These are phyloP conservation scores for Amanita exitialis DNA, from an alignment of 768 basidiomycete species.

Conservation along the genomic window DNA sequence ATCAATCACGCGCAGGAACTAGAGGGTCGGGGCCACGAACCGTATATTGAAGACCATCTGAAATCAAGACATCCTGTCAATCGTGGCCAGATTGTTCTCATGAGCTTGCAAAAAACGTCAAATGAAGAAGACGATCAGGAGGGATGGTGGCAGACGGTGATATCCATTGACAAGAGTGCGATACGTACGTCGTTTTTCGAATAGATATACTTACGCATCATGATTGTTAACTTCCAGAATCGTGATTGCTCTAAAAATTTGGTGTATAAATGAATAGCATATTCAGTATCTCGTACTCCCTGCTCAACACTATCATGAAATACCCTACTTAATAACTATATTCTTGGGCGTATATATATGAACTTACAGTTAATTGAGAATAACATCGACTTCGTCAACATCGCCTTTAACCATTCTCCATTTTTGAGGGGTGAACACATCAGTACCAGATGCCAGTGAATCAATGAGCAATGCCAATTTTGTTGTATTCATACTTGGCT, in stretches of 20 bases:
- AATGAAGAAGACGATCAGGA: background rate
- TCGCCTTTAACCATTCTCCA: conserved; percentile 10
- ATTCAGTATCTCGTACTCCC: no score
- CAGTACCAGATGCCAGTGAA: conserved; percentile 70
- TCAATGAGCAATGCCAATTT: conserved; percentile 71
- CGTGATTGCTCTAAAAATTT: no score
- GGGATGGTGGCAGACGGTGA: background rate
- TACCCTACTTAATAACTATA: no score
- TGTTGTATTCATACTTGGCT: conserved; percentile 61
- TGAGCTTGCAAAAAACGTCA: background rate
- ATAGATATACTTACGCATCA: background rate
- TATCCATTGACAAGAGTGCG: background rate
- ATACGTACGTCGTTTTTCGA: background rate
- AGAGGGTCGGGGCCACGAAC: background rate
- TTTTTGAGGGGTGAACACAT: conserved; percentile 34
- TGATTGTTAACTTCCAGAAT: no score
- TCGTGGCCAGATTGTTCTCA: background rate
- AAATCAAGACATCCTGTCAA: background rate
- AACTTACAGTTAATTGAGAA: conserved; percentile 29
- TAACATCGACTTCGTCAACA: conserved; percentile 69
- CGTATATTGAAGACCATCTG: background rate
- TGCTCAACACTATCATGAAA: no score
- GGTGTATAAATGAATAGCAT: no score
- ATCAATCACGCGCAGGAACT: background rate
- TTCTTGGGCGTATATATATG: no score